A percentile compares a stretch with the other conserved stretches of the same genome.
Conservation (phyloP, 2,329 filamentous ascomycete genomes). For the Xylariaceae sp. region DNA sequence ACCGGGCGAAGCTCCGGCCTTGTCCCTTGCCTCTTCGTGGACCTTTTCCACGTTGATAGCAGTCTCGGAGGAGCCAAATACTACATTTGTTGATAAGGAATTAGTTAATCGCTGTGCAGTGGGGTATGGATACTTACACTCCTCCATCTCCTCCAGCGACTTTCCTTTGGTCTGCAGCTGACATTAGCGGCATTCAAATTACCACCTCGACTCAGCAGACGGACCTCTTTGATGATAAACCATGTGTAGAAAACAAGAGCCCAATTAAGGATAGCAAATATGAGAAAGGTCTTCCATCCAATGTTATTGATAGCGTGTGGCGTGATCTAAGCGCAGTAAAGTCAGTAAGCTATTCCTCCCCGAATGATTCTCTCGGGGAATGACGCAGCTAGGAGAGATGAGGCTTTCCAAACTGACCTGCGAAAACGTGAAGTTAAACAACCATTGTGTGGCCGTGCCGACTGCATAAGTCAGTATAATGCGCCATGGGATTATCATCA, state of each 20-base stretch:
- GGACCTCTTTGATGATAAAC: constrained; percentile 38
- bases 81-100: not conserved
- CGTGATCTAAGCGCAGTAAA: constrained; percentile 35
- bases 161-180: constrained; percentile 34
- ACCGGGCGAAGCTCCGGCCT: not conserved
- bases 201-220: not conserved
- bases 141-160: constrained; percentile 41
- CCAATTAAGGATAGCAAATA: constrained; percentile 48
- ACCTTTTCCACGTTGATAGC: constrained; percentile 18
- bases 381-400: constrained; percentile 16
- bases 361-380: too few relatives aligned
- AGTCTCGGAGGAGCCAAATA: constrained; percentile 10
- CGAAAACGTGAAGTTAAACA: constrained; percentile 48
- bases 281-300: constrained; percentile 46
- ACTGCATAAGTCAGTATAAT: constrained; percentile 21
- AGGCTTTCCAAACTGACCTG: constrained; percentile 43
- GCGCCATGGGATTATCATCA: not conserved
- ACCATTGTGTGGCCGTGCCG: constrained; percentile 47
- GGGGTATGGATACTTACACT: constrained; percentile 13
- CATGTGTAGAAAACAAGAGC: constrained; percentile 41
- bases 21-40: constrained; percentile 2
- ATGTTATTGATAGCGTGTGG: constrained; percentile 45
- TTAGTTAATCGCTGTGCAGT: not conserved
- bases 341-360: not conserved
- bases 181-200: not conserved